phyloP scores from a whole-genome alignment of 148 eudicot genomes.

The Rhododendron simsii region DNA sequence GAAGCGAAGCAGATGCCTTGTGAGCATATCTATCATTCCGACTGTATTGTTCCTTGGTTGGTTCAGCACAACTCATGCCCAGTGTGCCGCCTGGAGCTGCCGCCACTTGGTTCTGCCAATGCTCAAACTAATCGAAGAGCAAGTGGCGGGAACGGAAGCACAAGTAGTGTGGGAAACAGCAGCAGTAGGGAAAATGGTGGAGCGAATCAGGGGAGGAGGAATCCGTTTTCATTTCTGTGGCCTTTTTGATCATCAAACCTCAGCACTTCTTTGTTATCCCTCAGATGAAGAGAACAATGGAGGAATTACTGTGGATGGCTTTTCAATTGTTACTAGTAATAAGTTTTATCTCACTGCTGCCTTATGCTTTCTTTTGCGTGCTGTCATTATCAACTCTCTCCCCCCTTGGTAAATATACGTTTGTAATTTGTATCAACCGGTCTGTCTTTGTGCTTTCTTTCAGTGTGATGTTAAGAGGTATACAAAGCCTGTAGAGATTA shows the following conservation, averaged over 20 bases:
- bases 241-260: conserved; percentile 73
- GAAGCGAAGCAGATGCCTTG: conserved; percentile 93
- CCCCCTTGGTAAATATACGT: conserved; percentile 3
- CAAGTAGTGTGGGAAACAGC: conserved; percentile 8
- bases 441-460: background rate
- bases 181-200: conserved; percentile 29
- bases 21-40: conserved; percentile 80
- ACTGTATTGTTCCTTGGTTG: conserved; percentile 93
- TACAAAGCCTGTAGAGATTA: background rate
- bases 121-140: conserved; percentile 26
- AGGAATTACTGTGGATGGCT: conserved; percentile 53
- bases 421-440: background rate
- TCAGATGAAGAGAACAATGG: conserved; percentile 33
- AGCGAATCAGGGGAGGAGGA: conserved; percentile 57
- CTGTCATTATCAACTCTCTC: conserved; percentile 13
- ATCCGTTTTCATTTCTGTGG: conserved; percentile 73
- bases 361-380: conserved; percentile 10
- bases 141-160: conserved; percentile 28
- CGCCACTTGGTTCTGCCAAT: conserved; percentile 37
- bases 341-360: conserved; percentile 12
- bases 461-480: background rate
- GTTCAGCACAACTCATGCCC: conserved; percentile 97
- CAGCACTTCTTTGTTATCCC: conserved; percentile 20
- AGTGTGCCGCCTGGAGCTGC: conserved; percentile 84
- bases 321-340: conserved; percentile 34